Base-by-base conservation (phyloP, 2,329 filamentous ascomycete genomes). In the Nemania abortiva region DNA sequence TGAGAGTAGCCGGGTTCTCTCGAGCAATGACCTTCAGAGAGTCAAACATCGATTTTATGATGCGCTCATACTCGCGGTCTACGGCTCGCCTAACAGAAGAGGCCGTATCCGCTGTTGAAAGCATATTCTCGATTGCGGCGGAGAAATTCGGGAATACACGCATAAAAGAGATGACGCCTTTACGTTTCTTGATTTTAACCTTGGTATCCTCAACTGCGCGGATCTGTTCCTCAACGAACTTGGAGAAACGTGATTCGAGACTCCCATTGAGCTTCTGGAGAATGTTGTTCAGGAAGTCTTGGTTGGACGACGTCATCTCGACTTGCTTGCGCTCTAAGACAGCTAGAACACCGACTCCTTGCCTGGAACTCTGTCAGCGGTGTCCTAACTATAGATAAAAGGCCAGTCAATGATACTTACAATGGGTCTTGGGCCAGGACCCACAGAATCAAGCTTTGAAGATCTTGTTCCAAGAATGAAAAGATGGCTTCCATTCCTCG, bases 131-230 rank as follows among this genome's bases (percentile, higher is more conserved):
- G 1, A 98, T 88, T 0, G 92, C 90, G 0, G 88, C 82, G n/a
- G 90, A 90, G 81, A 98, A 98, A 68, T 91, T 85, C 0, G 95
- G 96, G 84, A 98, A 98, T 49, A 95, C 91, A 72, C 93, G 92
- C 84, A 98, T 95, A 80, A 98, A 98, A 18, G 91, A 91, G 75
- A 98, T 98, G 65, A 99, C 93, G 11, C 96, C 95, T 83, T 97
- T 98, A 74, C 96, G 92, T 85, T 98, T 98, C 85, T 97, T 98
- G 82, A 98, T 94, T 84, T 98, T 98, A 80, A 99, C 95, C 82
- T 98, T 98, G 47, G 95, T 98, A 70, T 98, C 96, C 81, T 98
- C 96, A 72, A 98, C 97, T 5, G 94, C 95, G 29, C 93, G 92
- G 68, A 98, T 92, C 79, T 99, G 96, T 72, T 97, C 94, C 73